These are phyloP conservation scores for Chaetomium strumarium DNA, from an alignment of 2,329 filamentous ascomycete genomes.

Conservation along the genomic window DNA sequence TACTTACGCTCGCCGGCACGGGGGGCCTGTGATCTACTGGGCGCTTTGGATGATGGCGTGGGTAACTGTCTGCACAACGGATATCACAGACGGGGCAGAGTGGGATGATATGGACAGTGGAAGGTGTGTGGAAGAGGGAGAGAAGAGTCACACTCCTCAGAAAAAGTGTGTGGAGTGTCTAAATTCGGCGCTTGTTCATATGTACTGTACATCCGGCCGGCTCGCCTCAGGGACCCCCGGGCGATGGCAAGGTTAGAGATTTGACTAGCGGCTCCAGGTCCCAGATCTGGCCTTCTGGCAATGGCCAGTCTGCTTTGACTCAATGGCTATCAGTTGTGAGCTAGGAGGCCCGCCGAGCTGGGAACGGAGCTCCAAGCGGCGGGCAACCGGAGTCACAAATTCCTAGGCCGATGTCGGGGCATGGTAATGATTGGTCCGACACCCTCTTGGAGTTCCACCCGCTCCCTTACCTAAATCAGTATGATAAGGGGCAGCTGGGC, in stretches of 20 bases:
- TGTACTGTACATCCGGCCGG: not conserved
- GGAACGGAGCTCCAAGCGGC: conserved; percentile 15
- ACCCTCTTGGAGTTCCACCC: not conserved
- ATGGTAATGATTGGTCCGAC: conserved; percentile 8
- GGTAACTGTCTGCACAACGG: conserved; percentile 10
- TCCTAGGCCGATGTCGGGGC: conserved; percentile 12
- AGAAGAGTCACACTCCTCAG: conserved; percentile 19
- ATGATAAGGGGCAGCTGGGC: conserved; percentile 21
- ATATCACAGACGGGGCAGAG: conserved; percentile 5
- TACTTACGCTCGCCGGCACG: conserved; percentile 16
- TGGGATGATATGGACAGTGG: conserved; percentile 9
- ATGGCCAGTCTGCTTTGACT: conserved; percentile 2
- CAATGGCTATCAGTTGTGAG: conserved; percentile 3
- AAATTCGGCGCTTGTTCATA: conserved; percentile 18
- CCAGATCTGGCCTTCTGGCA: conserved; percentile 10
- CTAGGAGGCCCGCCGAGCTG: conserved; percentile 16
- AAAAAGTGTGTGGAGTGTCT: conserved; percentile 18
- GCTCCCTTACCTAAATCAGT: conserved; percentile 23
- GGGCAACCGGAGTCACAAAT: conserved; percentile 9
- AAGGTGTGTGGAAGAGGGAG: conserved; percentile 3
- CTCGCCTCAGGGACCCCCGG: conserved; percentile 13
- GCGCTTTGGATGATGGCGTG: not conserved
- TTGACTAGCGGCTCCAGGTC: conserved; percentile 18
- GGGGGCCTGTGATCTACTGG: not conserved
- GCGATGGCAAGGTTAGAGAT: conserved; percentile 13